Evolutionary conservation across 148 eudicot genomes (phyloP).

Genomic region (Dianthus caryophyllus): DNA sequence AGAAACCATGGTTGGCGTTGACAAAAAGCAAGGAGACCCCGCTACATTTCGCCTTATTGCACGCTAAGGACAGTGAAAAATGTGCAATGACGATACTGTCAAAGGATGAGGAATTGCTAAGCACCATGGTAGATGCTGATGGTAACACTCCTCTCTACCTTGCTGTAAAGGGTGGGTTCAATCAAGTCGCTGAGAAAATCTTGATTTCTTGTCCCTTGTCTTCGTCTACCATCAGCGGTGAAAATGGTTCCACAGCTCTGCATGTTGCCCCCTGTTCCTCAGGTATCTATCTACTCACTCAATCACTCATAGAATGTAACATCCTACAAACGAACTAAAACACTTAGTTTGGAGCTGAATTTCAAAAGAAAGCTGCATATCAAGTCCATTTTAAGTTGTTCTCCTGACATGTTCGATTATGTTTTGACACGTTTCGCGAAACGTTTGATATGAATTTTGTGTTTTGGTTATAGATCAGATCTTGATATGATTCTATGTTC

Average conservation of each 20-base stretch:
- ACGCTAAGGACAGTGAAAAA: background rate
- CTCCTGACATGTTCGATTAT: too few species aligned
- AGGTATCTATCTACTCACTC: background rate
- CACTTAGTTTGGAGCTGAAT: too few species aligned
- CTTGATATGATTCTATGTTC: too few species aligned
- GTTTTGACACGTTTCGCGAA: too few species aligned
- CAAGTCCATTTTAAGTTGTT: too few species aligned
- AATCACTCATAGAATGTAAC: too few species aligned
- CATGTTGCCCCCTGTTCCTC: slow-evolving; percentile 1
- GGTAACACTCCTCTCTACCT: slow-evolving; percentile 6
- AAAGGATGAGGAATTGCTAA: background rate
- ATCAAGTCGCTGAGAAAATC: background rate
- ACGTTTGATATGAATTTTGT: too few species aligned
- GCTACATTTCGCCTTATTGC: background rate
- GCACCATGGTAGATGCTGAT: background rate
- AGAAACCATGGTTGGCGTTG: slow-evolving; percentile 16
- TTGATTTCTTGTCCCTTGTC: background rate
- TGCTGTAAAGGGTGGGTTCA: slow-evolving; percentile 4
- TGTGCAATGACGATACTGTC: slow-evolving; percentile 10
- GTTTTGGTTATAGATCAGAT: too few species aligned
- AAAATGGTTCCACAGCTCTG: background rate
- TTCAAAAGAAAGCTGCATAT: too few species aligned
- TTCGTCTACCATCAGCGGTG: background rate
- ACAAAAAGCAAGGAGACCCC: background rate
- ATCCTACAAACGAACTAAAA: too few species aligned